Evolutionary conservation across 805 yeast species (phyloP).

Genomic region (Wickerhamiella kurtzmanii): DNA sequence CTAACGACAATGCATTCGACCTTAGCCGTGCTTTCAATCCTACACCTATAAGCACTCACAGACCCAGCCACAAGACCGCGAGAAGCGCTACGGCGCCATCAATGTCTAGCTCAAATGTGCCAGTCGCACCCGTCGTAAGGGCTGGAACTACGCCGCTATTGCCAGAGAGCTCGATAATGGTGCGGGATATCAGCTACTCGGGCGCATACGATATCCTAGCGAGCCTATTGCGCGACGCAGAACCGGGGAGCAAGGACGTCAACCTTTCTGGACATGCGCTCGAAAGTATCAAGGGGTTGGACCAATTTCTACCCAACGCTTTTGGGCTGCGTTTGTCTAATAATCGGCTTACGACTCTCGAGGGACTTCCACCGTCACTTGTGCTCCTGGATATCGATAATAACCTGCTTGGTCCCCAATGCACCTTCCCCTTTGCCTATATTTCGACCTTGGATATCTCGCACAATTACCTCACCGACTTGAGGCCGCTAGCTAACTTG

Average conservation of each 20-base stretch:
- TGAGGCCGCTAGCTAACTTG: constrained; percentile 14
- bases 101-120: constrained; percentile 1
- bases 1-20: not conserved
- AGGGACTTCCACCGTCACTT: constrained; percentile 17
- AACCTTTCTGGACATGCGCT: constrained; percentile 14
- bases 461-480: constrained; percentile 13
- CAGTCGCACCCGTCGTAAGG: constrained; percentile 9
- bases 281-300: constrained; percentile 16
- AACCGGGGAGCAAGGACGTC: constrained; percentile 7
- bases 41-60: not conserved
- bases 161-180: constrained; percentile 9
- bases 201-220: constrained; percentile 5
- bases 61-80: not conserved
- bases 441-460: constrained; percentile 15
- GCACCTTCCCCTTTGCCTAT: constrained; percentile 14
- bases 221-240: constrained; percentile 1
- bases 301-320: constrained; percentile 14
- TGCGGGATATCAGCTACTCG: constrained; percentile 8
- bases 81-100: not conserved
- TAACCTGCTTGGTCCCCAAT: constrained; percentile 12
- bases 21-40: not conserved
- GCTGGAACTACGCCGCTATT: constrained; percentile 5
- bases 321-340: constrained; percentile 10
- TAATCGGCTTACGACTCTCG: constrained; percentile 13
- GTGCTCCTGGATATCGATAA: constrained; percentile 13